Percentiles rank a stretch among this genome's conserved stretches.
Evolutionary conservation across 139 green algal species (phyloP).

Genomic region (Chlorella sp.): DNA sequence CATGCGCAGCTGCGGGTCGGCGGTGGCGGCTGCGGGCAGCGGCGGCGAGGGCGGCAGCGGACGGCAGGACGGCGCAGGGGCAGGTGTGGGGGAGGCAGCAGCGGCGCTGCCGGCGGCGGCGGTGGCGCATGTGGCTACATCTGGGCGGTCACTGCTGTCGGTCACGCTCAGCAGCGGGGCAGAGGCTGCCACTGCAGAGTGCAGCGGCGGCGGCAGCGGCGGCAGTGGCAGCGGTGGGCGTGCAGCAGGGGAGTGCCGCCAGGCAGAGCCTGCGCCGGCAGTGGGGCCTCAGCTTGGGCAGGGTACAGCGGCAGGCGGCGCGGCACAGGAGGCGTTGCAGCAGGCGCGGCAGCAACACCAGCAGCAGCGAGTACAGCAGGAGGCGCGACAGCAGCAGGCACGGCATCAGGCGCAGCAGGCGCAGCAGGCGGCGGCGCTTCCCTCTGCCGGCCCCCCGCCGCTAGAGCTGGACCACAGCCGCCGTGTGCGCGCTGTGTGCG

Average conservation of each 20-base stretch:
- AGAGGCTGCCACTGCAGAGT: not conserved
- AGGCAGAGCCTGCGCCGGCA: not conserved
- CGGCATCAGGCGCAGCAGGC: not conserved
- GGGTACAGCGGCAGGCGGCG: not conserved
- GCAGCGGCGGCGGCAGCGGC: not conserved
- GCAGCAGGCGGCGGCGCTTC: not conserved
- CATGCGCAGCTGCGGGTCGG: slow-evolving; percentile 19
- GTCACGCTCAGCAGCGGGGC: slow-evolving; percentile 15
- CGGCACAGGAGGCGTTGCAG: not conserved
- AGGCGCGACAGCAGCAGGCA: not conserved
- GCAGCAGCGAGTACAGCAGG: not conserved
- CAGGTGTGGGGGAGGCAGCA: not conserved
- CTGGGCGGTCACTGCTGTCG: slow-evolving; percentile 9
- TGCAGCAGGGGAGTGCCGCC: not conserved
- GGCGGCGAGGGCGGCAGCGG: not conserved
- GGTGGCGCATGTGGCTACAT: slow-evolving; percentile 1
- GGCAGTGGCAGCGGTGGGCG: not conserved
- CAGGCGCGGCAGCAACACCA: not conserved
- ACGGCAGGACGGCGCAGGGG: no score
- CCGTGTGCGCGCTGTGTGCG: slow-evolving; percentile 33
- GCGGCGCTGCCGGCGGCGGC: not conserved
- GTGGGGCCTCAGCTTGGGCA: not conserved
- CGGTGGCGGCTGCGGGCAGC: not conserved
- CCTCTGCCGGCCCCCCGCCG: not conserved
- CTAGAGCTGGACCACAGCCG: slow-evolving; percentile 18